Conservation (phyloP, 176 grass and related monocot genomes). For the Aegilops speltoides region DNA sequence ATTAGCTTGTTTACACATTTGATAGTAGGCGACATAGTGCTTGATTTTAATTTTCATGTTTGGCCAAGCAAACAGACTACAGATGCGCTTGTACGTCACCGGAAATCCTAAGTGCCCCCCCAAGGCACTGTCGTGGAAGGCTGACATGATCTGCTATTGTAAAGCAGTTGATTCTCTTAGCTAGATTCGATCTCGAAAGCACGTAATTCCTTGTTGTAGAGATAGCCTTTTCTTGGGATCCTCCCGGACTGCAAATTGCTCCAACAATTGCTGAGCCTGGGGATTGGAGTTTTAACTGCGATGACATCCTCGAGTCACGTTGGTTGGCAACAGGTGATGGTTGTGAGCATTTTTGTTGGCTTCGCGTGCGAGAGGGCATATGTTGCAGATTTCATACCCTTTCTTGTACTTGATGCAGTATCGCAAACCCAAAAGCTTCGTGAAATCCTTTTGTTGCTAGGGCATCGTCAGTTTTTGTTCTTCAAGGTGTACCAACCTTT, state of each 20-base stretch:
- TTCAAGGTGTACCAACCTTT: too few species aligned
- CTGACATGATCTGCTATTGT: not conserved
- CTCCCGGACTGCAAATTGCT: not conserved
- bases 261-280: not conserved
- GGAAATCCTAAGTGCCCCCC: not conserved
- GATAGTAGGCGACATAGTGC: fast-evolving
- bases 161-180: not conserved
- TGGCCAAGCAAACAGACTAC: not conserved
- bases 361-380: too few species aligned
- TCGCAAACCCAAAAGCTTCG: too few species aligned
- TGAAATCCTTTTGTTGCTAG: too few species aligned
- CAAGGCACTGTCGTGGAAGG: not conserved
- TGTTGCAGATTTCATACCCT: too few species aligned
- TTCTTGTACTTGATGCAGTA: too few species aligned
- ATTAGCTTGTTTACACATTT: not conserved
- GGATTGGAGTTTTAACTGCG: too few species aligned
- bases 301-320: too few species aligned
- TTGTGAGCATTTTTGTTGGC: too few species aligned
- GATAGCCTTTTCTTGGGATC: not conserved
- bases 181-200: not conserved
- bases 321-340: too few species aligned
- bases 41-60: not conserved
- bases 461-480: too few species aligned
- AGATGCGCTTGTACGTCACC: not conserved
- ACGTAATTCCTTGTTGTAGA: too few species aligned